Evolutionary conservation across 2,329 filamentous ascomycete genomes (phyloP), one percentile per base, ranked within the genome.

Genomic region (Epichloe sp.): DNA sequence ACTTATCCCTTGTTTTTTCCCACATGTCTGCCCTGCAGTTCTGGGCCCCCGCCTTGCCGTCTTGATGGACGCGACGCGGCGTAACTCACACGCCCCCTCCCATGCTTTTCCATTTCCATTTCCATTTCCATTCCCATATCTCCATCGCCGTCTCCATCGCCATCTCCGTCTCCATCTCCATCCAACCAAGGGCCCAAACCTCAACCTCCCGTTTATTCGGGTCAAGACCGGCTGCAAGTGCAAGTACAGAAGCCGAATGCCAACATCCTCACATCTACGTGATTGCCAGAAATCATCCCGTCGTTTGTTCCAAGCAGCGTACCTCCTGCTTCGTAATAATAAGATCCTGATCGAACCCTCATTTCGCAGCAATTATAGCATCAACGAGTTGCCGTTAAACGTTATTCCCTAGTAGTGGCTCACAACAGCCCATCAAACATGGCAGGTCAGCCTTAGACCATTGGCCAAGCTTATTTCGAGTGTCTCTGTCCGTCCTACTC

Each of bases 21-120:
- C 17, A 12, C 5, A 10, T n/a, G 7, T 21, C n/a, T 23, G 23
- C 44, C n/a, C 26, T 40, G 21, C 49, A 43, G 43, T 46, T 42
- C 15, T 49, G 14, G 19, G 42, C 34, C 42, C 50, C 50, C 19
- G 40, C 3, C 4, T 12, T 34, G 38, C 42, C 8, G 26, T 35
- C 44, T n/a, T n/a, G 15, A n/a, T 49, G 14, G 47, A 44, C 47
- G 47, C 47, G 47, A 49, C 47, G 47, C 47, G 47, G 35, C 21
- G 5, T n/a, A 44, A 47, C 6, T 47, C 14, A 47, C 45, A 47
- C 45, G 44, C 44, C 19, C 23, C 15, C 45, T 31, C 34, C 17
- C 45, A 31, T 31, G 8, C 26, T 31, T 31, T 31, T 11, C 26
- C 23, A 23, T 23, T 5, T 23, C 23, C 23, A 23, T 23, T 6